A percentile compares a stretch with the other conserved stretches of the same genome.
Conservation (phyloP, 2,329 filamentous ascomycete genomes). For the Zelopaecilomyces penicillatus region DNA sequence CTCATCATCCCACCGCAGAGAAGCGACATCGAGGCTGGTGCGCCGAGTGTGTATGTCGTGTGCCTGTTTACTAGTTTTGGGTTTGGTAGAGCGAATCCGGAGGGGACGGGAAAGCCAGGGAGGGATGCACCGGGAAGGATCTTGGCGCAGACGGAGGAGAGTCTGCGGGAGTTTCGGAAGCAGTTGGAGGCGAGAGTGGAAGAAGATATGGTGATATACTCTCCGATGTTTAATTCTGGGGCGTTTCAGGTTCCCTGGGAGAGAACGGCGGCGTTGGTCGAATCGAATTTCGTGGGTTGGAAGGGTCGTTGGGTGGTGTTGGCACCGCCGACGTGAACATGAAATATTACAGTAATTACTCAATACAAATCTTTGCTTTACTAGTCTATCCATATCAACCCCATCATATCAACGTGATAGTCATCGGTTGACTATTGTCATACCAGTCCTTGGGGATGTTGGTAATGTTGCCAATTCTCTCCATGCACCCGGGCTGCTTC, state of each 20-base stretch:
- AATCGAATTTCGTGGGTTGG: too few relatives aligned
- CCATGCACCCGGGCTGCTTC: not conserved
- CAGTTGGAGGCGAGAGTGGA: slow-evolving; percentile 7
- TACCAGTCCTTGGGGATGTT: not conserved
- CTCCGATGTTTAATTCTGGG: slow-evolving; percentile 16
- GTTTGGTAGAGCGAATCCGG: slow-evolving; percentile 8
- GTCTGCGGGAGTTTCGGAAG: slow-evolving; percentile 10
- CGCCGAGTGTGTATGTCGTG: slow-evolving; percentile 14
- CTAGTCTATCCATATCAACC: too few relatives aligned
- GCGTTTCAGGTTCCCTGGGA: slow-evolving; percentile 15
- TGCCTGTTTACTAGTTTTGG: slow-evolving; percentile 17
- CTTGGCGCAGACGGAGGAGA: slow-evolving; percentile 11
- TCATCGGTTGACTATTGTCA: not conserved
- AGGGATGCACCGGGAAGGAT: slow-evolving; percentile 10
- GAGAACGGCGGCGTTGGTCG: slow-evolving; percentile 7
- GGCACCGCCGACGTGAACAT: too few relatives aligned
- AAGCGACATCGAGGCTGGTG: slow-evolving; percentile 13
- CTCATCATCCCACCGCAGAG: slow-evolving; percentile 21
- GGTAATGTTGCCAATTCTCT: slow-evolving; percentile 4
- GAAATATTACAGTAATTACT: too few relatives aligned
- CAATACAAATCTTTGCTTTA: too few relatives aligned
- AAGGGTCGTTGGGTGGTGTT: too few relatives aligned
- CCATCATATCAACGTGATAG: too few relatives aligned
- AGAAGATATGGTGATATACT: slow-evolving; percentile 10
- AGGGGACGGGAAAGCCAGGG: slow-evolving; percentile 10